Evolutionary conservation across 192 early-diverging fungal genomes (phyloP), one percentile per base, ranked within the genome.

Genomic region (Pilobolus umbonatus): DNA sequence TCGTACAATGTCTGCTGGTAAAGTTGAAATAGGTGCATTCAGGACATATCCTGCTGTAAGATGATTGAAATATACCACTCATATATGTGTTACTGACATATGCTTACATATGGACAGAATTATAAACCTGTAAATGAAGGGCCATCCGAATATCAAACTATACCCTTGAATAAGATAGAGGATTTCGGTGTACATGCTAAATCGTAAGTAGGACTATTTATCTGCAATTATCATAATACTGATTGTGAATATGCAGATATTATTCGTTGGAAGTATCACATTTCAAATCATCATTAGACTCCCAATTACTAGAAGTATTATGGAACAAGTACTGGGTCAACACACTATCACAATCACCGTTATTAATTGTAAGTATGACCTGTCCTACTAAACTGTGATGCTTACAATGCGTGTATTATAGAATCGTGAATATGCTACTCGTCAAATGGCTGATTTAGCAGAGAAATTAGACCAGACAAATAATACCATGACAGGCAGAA

Each of bases 321-420:
- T 98, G 96, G 96, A 88, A 94, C 58, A 96, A 96, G 73, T 95
- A 98, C 74, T 98, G 96, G 96, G 86, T 96, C 28, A 90, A 90
- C 68, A 98, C 96, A 6, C 77, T 98, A 24, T 90, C 94, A 15
- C 91, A 94, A 68, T 94, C 93, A 7, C 86, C 93, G 14, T 75
- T 98, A 19, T 73, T 96, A 15, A 85, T 90, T 45, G 90, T 86
- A 84, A 70, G 77, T 39, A 26, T 24, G 17, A 26, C 7, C 9
- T 49, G 4, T 19, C 14, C 35, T 8, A 10, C 10, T 17, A 57
- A 38, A 31, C 26, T 39, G 24, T 43, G 21, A 21, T 19, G 46
- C 32, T 38, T 28, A 54, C 36, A 31, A 19, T 44, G 4, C 5
- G 5, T 45, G 8, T 31, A 4, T 9, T 64, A 30, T 65, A 91